Base-by-base conservation (phyloP, 169 alveolate genomes). In the Perkinsus olseni region DNA sequence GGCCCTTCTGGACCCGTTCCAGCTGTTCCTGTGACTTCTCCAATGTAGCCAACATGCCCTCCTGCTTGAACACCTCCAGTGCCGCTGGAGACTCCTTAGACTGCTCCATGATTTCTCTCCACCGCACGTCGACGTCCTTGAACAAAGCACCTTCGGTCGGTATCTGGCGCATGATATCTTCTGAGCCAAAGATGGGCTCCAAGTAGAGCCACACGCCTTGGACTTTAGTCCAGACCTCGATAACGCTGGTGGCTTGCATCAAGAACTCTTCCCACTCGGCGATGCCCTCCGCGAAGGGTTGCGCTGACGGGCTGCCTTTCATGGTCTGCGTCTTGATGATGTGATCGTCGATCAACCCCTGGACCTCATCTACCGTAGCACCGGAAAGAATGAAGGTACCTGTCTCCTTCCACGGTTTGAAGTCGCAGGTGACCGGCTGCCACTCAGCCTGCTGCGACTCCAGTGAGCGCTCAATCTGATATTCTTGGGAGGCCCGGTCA, bases 161-260 rank as follows among this genome's bases (percentile, higher is more conserved):
- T 96, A 98, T 96, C 93, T 97, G 97, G 93, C 97, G 97, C 95
- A 96, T 97, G 92, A 98, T 98, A 94, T 98, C 99, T 93, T 96
- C 98, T 0, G 98, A 96, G 39, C 98, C 96, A 92, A 98, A 98
- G 74, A 98, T 97, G 21, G 99, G 99, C 94, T 98, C 98, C 93
- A 98, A 95, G 94, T 97, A 97, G 96, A 97, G 97, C 98, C 98
- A 98, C 10, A 96, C 97, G 74, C 97, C 96, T 95, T 98, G 97
- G 92, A 97, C 97, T 94, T 97, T 97, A 90, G 96, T 93, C 96
- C 98, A 95, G n/a, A 95, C 97, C 62, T 97, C 99, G 62, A 97
- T 91, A 31, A 97, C 93, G 37, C 97, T 98, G 93, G 96, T 93
- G 93, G 94, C 91, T 28, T 74, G 13, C 21, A 95, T 94, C 38